Evolutionary conservation across 805 yeast species (phyloP), one percentile per base, ranked within the genome.

Genomic region (Grigorovia yakushimaensis): DNA sequence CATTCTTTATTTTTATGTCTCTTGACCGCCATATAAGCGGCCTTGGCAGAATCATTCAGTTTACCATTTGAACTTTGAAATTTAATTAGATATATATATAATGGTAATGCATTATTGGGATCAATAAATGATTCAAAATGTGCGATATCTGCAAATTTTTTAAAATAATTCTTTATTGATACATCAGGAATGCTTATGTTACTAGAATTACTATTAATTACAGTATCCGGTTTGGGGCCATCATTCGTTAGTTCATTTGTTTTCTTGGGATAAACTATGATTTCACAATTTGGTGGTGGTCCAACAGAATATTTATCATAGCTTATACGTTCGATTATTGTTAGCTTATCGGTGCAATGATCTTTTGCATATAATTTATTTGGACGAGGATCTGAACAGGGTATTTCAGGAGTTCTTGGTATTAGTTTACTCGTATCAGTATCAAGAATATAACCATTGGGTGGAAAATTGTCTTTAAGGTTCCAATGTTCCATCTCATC

Each of bases 301-400:
- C 93, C 94, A 11, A 86, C 59, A 0, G 94, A 85, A 56, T 82
- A 72, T 49, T 79, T 73, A 61, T 88, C 95, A 60, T 73, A 85
- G 5, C 74, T 66, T 35, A 70, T 74, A 2, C 62, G 52, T 10
- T 58, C 54, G 17, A 57, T 18, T 4, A 30, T 33, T 9, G 49
- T 44, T 33, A 62, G 42, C 8, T 46, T 44, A 3, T 47, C 35
- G 45, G 46, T 13, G 55, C 9, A 46, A 37, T 2, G 51, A 39
- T 18, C 37, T 19, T 13, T 17, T 10, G 33, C 17, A 43, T 23
- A 33, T 21, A 23, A 15, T 36, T 8, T 2, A 36, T 40, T 46
- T 4, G 17, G 35, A 39, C 68, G 56, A 3, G 68, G 68, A 48
- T 64, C 68, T 9, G 27, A 39, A 36, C 59, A 41, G 20, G 38